phyloP scores from a whole-genome alignment of 208 protist genomes.

The Acanthamoeba culbertsoni region DNA sequence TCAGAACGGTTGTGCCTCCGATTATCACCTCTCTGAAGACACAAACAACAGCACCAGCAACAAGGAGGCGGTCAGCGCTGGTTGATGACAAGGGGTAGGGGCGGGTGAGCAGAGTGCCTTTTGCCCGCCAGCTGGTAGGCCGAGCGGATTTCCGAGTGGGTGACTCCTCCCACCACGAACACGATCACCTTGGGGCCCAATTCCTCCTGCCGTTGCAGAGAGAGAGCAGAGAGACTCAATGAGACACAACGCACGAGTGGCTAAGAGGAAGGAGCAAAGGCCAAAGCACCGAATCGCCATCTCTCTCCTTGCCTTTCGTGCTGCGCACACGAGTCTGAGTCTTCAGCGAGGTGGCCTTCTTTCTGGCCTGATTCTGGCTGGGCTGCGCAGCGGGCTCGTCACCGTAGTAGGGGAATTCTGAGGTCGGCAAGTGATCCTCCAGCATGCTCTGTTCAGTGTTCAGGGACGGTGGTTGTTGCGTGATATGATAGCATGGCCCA shows the following conservation, averaged over 20 bases:
- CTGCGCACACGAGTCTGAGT: neutral
- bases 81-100: neutral
- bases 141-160: conserved; percentile 23
- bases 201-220: neutral
- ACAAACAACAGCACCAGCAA: neutral
- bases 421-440: neutral
- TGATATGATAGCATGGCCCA: no score
- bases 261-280: neutral
- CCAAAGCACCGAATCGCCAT: neutral
- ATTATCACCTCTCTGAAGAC: neutral
- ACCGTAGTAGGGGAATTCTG: neutral
- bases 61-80: neutral
- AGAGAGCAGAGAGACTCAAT: neutral
- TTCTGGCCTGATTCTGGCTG: neutral
- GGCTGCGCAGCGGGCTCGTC: neutral
- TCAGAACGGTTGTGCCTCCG: neutral
- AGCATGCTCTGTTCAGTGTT: neutral
- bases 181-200: neutral
- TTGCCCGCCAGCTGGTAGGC: neutral
- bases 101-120: neutral
- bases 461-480: no score
- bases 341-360: conserved; percentile 30
- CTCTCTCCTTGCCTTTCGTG: neutral
- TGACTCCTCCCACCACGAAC: conserved; percentile 22
- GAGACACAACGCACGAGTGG: neutral